Evolutionary conservation across 2,329 filamentous ascomycete genomes (phyloP).

Genomic region (Plenodomus lindquistii): DNA sequence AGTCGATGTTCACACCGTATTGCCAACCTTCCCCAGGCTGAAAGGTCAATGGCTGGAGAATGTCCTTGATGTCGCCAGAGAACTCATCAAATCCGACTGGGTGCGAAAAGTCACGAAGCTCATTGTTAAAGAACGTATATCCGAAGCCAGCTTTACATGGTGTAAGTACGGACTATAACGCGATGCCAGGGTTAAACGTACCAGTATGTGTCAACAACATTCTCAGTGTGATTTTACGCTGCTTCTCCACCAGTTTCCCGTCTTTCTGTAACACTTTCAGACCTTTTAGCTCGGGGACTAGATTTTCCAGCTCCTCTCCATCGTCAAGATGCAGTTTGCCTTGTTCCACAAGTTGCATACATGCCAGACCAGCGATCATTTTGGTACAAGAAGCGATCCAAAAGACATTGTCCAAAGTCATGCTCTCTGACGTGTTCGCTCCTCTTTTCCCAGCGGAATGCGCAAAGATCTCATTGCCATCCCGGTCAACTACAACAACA

Average conservation of each 20-base stretch:
- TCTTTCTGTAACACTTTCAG: constrained; percentile 41
- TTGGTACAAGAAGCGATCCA: constrained; percentile 58
- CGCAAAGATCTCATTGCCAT: constrained; percentile 49
- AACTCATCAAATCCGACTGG: constrained; percentile 64
- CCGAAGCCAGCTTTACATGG: constrained; percentile 46
- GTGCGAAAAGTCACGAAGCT: constrained; percentile 49
- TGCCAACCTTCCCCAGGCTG: constrained; percentile 65
- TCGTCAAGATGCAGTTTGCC: constrained; percentile 36
- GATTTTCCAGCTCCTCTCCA: constrained; percentile 26
- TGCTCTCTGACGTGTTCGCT: constrained; percentile 48
- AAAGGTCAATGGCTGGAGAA: constrained; percentile 60
- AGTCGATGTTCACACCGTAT: constrained; percentile 55
- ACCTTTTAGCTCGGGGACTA: constrained; percentile 42
- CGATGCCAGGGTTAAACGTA: not conserved
- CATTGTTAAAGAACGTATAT: constrained; percentile 54
- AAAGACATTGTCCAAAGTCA: constrained; percentile 62
- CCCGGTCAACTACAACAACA: constrained; percentile 48
- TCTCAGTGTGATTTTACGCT: constrained; percentile 52
- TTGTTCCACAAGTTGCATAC: constrained; percentile 41
- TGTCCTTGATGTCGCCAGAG: constrained; percentile 55
- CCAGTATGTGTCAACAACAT: constrained; percentile 54
- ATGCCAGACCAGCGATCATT: constrained; percentile 35
- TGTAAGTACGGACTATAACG: not conserved
- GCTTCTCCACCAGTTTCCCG: constrained; percentile 43
- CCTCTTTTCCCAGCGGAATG: constrained; percentile 48